Base-by-base conservation (phyloP, 345 rosid species). In the Eucalyptus melliodora region DNA sequence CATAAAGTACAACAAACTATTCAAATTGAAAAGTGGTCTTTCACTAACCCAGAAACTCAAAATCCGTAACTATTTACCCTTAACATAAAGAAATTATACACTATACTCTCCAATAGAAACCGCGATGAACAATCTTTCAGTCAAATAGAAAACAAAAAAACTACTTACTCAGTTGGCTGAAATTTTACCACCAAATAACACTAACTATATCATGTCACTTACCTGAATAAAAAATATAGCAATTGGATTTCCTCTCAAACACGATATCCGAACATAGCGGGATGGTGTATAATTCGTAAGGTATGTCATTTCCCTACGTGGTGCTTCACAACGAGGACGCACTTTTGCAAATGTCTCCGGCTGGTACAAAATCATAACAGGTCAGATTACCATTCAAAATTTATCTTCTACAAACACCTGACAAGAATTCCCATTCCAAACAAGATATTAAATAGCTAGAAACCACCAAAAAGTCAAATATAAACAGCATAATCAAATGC, bases 301-400 rank as follows among this genome's bases (percentile, higher is more conserved):
- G 89, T 95, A 96, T 90, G 93, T 93, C 96, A 96, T 93, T 91
- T 96, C 98, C 81, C 97, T 97, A 50, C 98, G 97, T 87, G 98
- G 98, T 69, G 97, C 98, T 93, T 96, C 98, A 92, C 97, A 96
- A 30, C 97, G 96, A 23, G 98, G 96, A 49, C 98, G 96, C 91
- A 93, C 97, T 91, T 93, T 96, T 83, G 94, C 94, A 93, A 96
- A 95, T 89, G 97, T 92, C 92, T 96, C 98, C 27, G 98, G 98
- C 98, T 96, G 94, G 51, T 89, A 91, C 95, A 82, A 88, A 80
- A 89, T 45, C 56, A 56, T 44, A 21, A 49, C 42, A 21, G n/a
- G 65, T 47, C 24, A 53, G 47, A 37, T 42, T 77, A 40, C 9
- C 85, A 77, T 77, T 77, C 30, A 37, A 77, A 82, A 50, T 40